Conservation (phyloP, 805 yeast genomes). For the Kodamaea hsintzibuensis region DNA sequence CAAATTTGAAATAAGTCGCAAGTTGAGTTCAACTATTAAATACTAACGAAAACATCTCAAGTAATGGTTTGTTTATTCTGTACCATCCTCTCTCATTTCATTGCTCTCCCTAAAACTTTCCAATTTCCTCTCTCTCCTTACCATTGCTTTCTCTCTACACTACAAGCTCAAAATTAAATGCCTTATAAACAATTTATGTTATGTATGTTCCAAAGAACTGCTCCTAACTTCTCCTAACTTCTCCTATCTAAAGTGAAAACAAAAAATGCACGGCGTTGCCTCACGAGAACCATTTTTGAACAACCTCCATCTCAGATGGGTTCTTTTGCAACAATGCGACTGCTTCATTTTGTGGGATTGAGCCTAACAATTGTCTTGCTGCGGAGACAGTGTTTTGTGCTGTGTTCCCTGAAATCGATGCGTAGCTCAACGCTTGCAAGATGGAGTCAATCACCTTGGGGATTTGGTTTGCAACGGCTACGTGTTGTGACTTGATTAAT, state of each 20-base stretch:
- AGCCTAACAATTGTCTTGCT: slow-evolving; percentile 61
- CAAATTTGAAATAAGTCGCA: no score
- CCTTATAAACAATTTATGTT: background rate
- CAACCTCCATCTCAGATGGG: slow-evolving; percentile 59
- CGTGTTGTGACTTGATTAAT: slow-evolving; percentile 36
- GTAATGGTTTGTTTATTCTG: no score
- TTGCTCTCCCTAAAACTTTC: no score
- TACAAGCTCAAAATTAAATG: background rate
- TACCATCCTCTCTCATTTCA: no score
- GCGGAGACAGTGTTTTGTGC: slow-evolving; percentile 65
- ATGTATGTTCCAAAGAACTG: background rate
- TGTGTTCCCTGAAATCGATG: slow-evolving; percentile 66
- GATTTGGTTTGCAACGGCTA: slow-evolving; percentile 50
- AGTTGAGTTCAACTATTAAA: no score
- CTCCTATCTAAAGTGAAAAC: background rate
- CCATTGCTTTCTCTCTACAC: background rate
- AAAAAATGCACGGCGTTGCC: background rate
- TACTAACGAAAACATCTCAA: no score
- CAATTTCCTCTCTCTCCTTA: background rate
- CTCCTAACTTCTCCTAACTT: no score
- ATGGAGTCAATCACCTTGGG: slow-evolving; percentile 68
- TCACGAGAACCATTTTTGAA: slow-evolving; percentile 56
- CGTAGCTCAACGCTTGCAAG: slow-evolving; percentile 70
- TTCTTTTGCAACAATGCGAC: slow-evolving; percentile 61
- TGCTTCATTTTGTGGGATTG: slow-evolving; percentile 70